Conservation (phyloP, 768 basidiomycete species). For the Tulasnella sp. region DNA sequence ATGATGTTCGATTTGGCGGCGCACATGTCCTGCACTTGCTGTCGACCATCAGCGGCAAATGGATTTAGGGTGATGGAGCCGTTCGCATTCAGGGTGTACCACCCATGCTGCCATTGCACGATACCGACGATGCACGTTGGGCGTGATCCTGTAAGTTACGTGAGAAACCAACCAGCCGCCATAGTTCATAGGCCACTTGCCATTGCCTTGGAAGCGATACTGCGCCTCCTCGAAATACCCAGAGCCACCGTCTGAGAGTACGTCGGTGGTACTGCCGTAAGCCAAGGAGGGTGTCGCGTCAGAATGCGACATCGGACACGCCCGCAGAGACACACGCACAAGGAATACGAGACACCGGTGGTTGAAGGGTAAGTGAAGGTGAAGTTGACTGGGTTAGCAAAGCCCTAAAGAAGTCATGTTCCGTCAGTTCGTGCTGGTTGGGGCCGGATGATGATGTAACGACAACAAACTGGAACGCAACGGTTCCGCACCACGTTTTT, state of each 20-base stretch:
- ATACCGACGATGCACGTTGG: conserved; percentile 85
- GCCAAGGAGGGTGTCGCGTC: not conserved
- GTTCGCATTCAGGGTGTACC: conserved; percentile 50
- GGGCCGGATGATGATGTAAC: not conserved
- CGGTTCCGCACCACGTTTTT: too few relatives aligned
- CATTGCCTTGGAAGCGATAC: conserved; percentile 82
- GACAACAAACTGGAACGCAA: too few relatives aligned
- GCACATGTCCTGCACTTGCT: conserved; percentile 92
- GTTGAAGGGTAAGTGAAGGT: conserved; percentile 74
- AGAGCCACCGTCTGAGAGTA: conserved; percentile 1
- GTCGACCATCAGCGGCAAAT: conserved; percentile 68
- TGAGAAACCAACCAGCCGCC: not conserved
- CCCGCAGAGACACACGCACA: conserved; percentile 44
- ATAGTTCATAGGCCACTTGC: conserved; percentile 31
- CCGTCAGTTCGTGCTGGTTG: not conserved
- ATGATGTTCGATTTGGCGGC: conserved; percentile 80
- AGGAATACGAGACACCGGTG: conserved; percentile 80
- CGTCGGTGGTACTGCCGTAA: conserved; percentile 42
- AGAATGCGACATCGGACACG: conserved; percentile 14
- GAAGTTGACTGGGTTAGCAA: conserved; percentile 71
- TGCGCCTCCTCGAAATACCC: conserved; percentile 81
- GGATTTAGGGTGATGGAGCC: conserved; percentile 69
- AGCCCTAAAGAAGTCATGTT: conserved; percentile 38
- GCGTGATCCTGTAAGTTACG: conserved; percentile 42
- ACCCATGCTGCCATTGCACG: conserved; percentile 85